These are phyloP conservation scores for Fusarium austroafricanum DNA, from an alignment of 2,329 filamentous ascomycete genomes.

Conservation along the genomic window DNA sequence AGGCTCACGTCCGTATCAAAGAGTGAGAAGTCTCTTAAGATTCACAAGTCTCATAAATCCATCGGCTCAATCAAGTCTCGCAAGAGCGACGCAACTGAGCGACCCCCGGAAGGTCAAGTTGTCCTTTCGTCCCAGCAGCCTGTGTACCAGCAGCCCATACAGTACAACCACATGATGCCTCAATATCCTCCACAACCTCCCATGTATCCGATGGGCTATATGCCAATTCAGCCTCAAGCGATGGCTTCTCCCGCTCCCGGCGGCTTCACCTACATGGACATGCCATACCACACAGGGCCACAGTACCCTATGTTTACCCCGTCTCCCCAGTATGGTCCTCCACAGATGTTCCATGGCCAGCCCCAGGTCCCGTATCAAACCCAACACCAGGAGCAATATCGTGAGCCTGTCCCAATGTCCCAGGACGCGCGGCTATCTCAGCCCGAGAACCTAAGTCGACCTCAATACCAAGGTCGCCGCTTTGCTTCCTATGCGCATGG, in stretches of 20 bases:
- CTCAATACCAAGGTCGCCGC: background rate
- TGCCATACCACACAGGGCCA: background rate
- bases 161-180: background rate
- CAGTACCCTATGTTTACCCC: too few species aligned
- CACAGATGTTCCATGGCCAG: background rate
- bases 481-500: conserved; percentile 8
- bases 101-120: background rate
- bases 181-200: background rate
- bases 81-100: conserved; percentile 15
- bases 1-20: background rate
- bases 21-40: background rate
- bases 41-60: background rate
- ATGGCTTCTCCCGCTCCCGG: background rate
- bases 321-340: background rate
- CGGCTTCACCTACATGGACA: conserved; percentile 7
- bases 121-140: background rate
- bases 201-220: conserved; percentile 6
- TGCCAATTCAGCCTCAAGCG: conserved; percentile 1
- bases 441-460: background rate
- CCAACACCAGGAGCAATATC: background rate
- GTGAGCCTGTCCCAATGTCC: background rate
- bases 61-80: background rate
- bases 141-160: background rate
- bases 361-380: background rate
- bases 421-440: background rate